Percentiles rank a stretch among this genome's conserved stretches.
These are phyloP conservation scores for Pyrenula aspistea DNA, from an alignment of 495 filamentous ascomycete genomes.

Conservation along the genomic window DNA sequence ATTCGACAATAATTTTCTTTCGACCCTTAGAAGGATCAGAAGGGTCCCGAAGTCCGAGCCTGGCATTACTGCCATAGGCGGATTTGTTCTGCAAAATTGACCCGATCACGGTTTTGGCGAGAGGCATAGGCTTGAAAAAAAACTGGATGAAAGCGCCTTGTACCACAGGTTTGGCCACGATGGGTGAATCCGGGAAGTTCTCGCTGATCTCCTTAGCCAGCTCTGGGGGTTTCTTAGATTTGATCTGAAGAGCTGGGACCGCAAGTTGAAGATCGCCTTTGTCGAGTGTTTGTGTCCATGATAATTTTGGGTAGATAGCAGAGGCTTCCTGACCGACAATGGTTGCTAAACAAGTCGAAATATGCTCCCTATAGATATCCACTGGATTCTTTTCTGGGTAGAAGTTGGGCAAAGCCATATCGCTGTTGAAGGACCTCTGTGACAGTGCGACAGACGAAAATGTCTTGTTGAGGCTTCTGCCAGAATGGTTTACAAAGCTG, in stretches of 20 bases:
- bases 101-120: slow-evolving; percentile 49
- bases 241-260: slow-evolving; percentile 67
- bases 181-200: slow-evolving; percentile 69
- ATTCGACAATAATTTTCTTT: slow-evolving; percentile 60
- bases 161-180: slow-evolving; percentile 54
- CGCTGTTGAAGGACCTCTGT: slow-evolving; percentile 25
- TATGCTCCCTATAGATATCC: slow-evolving; percentile 79
- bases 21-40: slow-evolving; percentile 56
- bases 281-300: slow-evolving; percentile 75
- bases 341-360: slow-evolving; percentile 60
- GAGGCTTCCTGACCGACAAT: slow-evolving; percentile 59
- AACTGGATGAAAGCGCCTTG: slow-evolving; percentile 65
- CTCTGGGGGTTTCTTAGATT: slow-evolving; percentile 68
- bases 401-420: slow-evolving; percentile 29
- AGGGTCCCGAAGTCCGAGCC: slow-evolving; percentile 54
- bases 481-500: too few species aligned
- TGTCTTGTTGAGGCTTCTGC: too few species aligned
- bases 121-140: slow-evolving; percentile 54
- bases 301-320: slow-evolving; percentile 65
- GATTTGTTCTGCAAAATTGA: slow-evolving; percentile 48
- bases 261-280: slow-evolving; percentile 82
- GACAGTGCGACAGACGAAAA: slow-evolving; percentile 24
- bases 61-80: slow-evolving; percentile 54
- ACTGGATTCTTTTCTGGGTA: slow-evolving; percentile 68
- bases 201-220: slow-evolving; percentile 57